These are phyloP conservation scores for Mortierella sp. DNA, from an alignment of 371 early-diverging fungal genomes.

Conservation along the genomic window DNA sequence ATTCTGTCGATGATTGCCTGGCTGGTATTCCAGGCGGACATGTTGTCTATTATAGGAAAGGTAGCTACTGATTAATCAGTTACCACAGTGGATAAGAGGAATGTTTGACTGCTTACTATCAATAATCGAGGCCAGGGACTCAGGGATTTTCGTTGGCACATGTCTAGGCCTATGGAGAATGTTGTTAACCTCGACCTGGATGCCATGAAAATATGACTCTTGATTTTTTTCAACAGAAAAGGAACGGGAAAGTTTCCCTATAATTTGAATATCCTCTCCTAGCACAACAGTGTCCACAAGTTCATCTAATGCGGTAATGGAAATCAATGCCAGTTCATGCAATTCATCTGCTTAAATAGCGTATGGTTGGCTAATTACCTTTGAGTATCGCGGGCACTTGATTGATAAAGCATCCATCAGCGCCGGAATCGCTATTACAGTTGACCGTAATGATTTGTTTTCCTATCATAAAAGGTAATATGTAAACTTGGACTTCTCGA, in stretches of 20 bases:
- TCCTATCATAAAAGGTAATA: constrained; percentile 8
- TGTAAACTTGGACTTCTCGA: not conserved
- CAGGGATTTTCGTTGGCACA: not conserved
- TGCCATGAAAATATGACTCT: constrained; percentile 21
- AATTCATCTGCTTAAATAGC: not conserved
- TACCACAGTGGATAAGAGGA: not conserved
- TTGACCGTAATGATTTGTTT: constrained; percentile 24
- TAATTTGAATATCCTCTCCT: constrained; percentile 25
- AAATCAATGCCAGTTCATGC: not conserved
- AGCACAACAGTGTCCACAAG: constrained; percentile 18
- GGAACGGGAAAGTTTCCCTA: constrained; percentile 20
- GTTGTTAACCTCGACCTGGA: constrained; percentile 39
- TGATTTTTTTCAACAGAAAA: constrained; percentile 1
- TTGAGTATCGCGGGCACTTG: constrained; percentile 19
- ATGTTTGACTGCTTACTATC: constrained; percentile 10
- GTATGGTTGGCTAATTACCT: constrained; percentile 7
- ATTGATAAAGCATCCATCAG: constrained; percentile 37
- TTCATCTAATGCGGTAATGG: constrained; percentile 21
- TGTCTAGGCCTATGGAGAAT: not conserved
- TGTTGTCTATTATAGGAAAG: constrained; percentile 15
- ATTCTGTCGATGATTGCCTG: constrained; percentile 47
- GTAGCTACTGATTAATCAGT: no score
- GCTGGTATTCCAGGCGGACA: constrained; percentile 47
- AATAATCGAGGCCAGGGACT: constrained; percentile 1
- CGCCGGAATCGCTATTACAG: not conserved